These are phyloP conservation scores for Zymoseptoria ardabiliae DNA, from an alignment of 2,329 filamentous ascomycete species.

Conservation along the genomic window DNA sequence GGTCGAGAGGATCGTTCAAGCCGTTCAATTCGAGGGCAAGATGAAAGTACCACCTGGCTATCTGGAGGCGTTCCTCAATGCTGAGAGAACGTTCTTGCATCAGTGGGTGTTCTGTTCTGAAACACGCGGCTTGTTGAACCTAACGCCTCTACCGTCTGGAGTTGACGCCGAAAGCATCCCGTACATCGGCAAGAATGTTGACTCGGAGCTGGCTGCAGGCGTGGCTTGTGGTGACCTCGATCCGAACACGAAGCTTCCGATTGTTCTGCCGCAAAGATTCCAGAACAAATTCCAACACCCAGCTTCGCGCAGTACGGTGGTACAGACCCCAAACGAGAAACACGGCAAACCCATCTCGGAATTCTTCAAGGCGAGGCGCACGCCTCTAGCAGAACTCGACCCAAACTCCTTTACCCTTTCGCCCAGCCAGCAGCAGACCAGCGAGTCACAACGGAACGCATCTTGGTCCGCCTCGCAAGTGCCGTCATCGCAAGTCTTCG, in stretches of 20 bases:
- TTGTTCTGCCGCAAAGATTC: slow-evolving; percentile 34
- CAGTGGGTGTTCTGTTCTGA: slow-evolving; percentile 89
- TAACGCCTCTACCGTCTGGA: slow-evolving; percentile 59
- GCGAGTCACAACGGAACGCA: slow-evolving; percentile 46
- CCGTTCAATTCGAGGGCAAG: slow-evolving; percentile 84
- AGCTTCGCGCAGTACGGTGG: slow-evolving; percentile 19
- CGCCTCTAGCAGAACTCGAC: slow-evolving; percentile 59
- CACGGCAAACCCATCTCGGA: slow-evolving; percentile 54
- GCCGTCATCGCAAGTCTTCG: slow-evolving; percentile 22
- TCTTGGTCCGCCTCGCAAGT: slow-evolving; percentile 50
- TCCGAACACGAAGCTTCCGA: slow-evolving; percentile 74
- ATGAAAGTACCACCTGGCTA: slow-evolving; percentile 74
- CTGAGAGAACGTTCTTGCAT: slow-evolving; percentile 86
- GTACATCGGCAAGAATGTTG: slow-evolving; percentile 62
- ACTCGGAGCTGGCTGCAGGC: slow-evolving; percentile 57
- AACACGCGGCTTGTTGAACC: slow-evolving; percentile 61
- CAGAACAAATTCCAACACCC: slow-evolving; percentile 9
- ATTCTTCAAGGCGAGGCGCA: slow-evolving; percentile 59
- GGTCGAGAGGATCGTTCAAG: slow-evolving; percentile 71
- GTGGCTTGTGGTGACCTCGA: slow-evolving; percentile 79
- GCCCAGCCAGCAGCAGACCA: slow-evolving; percentile 54
- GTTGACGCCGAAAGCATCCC: slow-evolving; percentile 63
- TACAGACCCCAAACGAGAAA: slow-evolving; percentile 47
- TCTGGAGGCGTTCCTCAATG: slow-evolving; percentile 70
- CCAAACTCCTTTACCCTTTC: slow-evolving; percentile 61